These are phyloP conservation scores for Tuber indicum DNA, from an alignment of 495 filamentous ascomycete species.

Conservation along the genomic window DNA sequence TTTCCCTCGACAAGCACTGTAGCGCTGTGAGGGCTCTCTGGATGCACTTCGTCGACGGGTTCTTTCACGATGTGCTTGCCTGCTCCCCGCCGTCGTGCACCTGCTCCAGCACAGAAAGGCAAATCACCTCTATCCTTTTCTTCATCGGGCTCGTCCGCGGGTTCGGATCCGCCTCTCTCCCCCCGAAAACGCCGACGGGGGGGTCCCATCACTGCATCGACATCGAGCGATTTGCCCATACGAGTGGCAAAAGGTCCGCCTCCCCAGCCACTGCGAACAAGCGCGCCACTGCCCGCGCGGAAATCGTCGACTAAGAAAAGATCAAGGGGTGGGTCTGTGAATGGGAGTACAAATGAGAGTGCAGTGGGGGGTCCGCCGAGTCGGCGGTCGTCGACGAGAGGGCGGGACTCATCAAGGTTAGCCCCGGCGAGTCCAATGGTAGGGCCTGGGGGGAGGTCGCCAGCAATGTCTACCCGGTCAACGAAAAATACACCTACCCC, in stretches of 20 bases:
- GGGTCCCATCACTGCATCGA: slow-evolving; percentile 8
- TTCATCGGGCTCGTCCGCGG: slow-evolving; percentile 24
- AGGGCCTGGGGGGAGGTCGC: slow-evolving; percentile 12
- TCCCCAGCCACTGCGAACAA: slow-evolving; percentile 7
- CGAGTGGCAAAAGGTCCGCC: slow-evolving; percentile 17
- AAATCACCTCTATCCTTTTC: slow-evolving; percentile 31
- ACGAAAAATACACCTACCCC: slow-evolving; percentile 24
- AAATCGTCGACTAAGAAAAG: slow-evolving; percentile 21
- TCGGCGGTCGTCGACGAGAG: slow-evolving; percentile 22
- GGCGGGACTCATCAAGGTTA: slow-evolving; percentile 22
- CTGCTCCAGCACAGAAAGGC: slow-evolving; percentile 17
- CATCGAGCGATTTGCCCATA: slow-evolving; percentile 18
- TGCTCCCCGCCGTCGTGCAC: slow-evolving; percentile 21
- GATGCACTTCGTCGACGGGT: slow-evolving; percentile 21
- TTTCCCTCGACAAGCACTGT: slow-evolving; percentile 10
- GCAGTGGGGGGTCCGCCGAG: slow-evolving; percentile 16
- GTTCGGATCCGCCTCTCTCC: slow-evolving; percentile 14
- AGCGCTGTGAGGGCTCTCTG: slow-evolving; percentile 15
- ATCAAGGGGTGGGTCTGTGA: slow-evolving; percentile 21
- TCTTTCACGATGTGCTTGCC: slow-evolving; percentile 27
- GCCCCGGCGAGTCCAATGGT: slow-evolving; percentile 21
- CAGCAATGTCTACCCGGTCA: slow-evolving; percentile 19
- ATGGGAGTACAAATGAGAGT: slow-evolving; percentile 29
- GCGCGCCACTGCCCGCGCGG: slow-evolving; percentile 18
- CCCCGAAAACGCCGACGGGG: slow-evolving; percentile 13